Percentiles rank a stretch among this genome's conserved stretches.
phyloP scores from a whole-genome alignment of 192 early-diverging fungal genomes.

The Coemansia sp. region DNA sequence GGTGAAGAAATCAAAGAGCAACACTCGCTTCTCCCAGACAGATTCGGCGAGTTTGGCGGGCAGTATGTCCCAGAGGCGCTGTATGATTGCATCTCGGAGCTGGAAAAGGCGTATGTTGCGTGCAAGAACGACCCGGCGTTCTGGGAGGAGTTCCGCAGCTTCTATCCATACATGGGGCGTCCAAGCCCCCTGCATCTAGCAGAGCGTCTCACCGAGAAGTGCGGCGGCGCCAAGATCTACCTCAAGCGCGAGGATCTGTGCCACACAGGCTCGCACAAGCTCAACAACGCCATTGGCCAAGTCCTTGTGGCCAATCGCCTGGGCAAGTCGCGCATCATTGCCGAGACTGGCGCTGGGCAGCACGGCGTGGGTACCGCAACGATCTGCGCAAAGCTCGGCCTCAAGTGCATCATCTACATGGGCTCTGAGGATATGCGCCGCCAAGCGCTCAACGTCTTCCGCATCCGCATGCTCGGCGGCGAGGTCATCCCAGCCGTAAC shows the following conservation, averaged over 20 bases:
- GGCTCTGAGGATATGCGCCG: slow-evolving; percentile 93
- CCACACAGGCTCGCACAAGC: slow-evolving; percentile 99
- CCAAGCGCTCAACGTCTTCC: slow-evolving; percentile 95
- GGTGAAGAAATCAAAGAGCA: slow-evolving; percentile 18
- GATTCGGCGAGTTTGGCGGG: slow-evolving; percentile 96
- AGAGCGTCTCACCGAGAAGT: slow-evolving; percentile 75
- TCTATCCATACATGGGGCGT: slow-evolving; percentile 91
- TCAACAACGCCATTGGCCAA: slow-evolving; percentile 98
- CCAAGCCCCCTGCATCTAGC: slow-evolving; percentile 89
- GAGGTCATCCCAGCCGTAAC: slow-evolving; percentile 84
- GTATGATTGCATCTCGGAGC: slow-evolving; percentile 89
- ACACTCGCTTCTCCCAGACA: slow-evolving; percentile 66
- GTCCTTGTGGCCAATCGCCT: slow-evolving; percentile 90
- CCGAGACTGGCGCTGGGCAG: slow-evolving; percentile 98
- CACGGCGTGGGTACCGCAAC: slow-evolving; percentile 98
- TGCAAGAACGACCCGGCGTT: slow-evolving; percentile 89
- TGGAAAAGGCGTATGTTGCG: slow-evolving; percentile 80
- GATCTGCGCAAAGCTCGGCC: slow-evolving; percentile 96
- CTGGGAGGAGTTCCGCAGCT: slow-evolving; percentile 87
- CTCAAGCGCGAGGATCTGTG: slow-evolving; percentile 98
- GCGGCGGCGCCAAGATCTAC: slow-evolving; percentile 91
- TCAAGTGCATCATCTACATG: slow-evolving; percentile 98
- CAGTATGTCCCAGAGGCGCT: slow-evolving; percentile 98
- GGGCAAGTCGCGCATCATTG: slow-evolving; percentile 96
- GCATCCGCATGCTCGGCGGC: slow-evolving; percentile 93